Evolutionary conservation across 208 protist species (phyloP).

Genomic region (Trypanosoma scelopori): DNA sequence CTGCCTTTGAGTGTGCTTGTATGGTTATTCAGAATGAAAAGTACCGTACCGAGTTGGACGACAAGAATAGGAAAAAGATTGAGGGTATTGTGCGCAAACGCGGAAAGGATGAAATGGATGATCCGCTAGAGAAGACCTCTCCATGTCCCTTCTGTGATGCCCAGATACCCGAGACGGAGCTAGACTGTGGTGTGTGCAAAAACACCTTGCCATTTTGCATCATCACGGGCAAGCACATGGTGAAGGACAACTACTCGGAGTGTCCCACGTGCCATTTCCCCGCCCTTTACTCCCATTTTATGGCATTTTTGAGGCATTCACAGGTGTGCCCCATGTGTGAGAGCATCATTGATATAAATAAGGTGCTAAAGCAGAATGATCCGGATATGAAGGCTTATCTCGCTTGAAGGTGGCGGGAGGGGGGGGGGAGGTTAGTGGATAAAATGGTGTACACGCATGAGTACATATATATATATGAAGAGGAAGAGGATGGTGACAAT

Average conservation of each 20-base stretch:
- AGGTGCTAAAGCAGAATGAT: slow-evolving; percentile 60
- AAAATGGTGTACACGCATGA: not conserved
- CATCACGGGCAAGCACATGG: slow-evolving; percentile 91
- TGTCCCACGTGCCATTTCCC: slow-evolving; percentile 94
- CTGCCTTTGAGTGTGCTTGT: slow-evolving; percentile 95
- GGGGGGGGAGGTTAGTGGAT: not conserved
- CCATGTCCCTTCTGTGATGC: slow-evolving; percentile 94
- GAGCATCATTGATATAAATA: slow-evolving; percentile 69
- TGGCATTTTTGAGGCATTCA: slow-evolving; percentile 60
- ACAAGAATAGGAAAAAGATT: slow-evolving; percentile 96
- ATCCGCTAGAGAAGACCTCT: slow-evolving; percentile 80
- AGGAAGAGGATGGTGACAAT: no score
- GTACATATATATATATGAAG: not conserved
- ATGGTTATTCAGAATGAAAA: slow-evolving; percentile 94
- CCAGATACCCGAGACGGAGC: slow-evolving; percentile 81
- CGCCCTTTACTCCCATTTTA: slow-evolving; percentile 72
- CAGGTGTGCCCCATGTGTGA: slow-evolving; percentile 88
- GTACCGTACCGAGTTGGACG: slow-evolving; percentile 90
- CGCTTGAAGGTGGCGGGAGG: slow-evolving; percentile 7
- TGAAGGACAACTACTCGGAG: slow-evolving; percentile 85
- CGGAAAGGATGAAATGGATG: slow-evolving; percentile 79
- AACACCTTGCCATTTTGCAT: slow-evolving; percentile 96
- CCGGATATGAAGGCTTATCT: slow-evolving; percentile 66
- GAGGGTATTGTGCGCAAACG: slow-evolving; percentile 93
- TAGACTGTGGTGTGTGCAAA: slow-evolving; percentile 94